These are phyloP conservation scores for Daldinia grandis DNA, from an alignment of 495 filamentous ascomycete genomes.

Conservation along the genomic window DNA sequence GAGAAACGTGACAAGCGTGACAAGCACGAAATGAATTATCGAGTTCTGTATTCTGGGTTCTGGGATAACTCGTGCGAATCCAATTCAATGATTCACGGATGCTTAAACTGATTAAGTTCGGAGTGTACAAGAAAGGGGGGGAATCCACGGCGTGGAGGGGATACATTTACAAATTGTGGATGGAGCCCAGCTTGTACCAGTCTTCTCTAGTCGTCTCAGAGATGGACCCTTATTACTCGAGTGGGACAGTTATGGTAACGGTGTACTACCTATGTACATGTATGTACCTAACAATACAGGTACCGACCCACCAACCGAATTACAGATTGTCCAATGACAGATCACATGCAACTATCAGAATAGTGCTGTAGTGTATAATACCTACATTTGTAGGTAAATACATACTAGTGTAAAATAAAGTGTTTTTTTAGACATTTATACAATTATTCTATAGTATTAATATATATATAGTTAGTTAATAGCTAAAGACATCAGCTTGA, in stretches of 20 bases:
- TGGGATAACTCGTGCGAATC: background rate
- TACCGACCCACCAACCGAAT: background rate
- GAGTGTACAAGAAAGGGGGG: slow-evolving; percentile 13
- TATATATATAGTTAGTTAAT: background rate
- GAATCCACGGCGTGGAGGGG: slow-evolving; percentile 10
- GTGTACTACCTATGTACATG: background rate
- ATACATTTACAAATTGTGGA: slow-evolving; percentile 16
- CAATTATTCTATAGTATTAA: background rate
- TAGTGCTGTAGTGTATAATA: no score
- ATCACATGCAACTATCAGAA: slow-evolving; percentile 5
- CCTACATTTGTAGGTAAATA: no score
- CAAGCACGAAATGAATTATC: background rate
- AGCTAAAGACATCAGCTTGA: background rate
- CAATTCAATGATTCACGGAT: slow-evolving; percentile 4
- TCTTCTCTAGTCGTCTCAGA: slow-evolving; percentile 9
- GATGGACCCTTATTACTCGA: slow-evolving; percentile 18
- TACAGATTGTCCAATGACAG: background rate
- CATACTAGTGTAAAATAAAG: background rate
- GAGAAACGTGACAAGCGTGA: background rate
- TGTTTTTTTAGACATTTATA: background rate
- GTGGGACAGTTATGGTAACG: slow-evolving; percentile 4
- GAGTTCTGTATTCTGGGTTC: background rate
- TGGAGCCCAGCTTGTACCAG: slow-evolving; percentile 8
- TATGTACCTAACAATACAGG: slow-evolving; percentile 5
- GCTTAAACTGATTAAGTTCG: slow-evolving; percentile 13